Conservation (phyloP, 1,284 basidiomycete genomes). For the Farysia itapuensis region DNA sequence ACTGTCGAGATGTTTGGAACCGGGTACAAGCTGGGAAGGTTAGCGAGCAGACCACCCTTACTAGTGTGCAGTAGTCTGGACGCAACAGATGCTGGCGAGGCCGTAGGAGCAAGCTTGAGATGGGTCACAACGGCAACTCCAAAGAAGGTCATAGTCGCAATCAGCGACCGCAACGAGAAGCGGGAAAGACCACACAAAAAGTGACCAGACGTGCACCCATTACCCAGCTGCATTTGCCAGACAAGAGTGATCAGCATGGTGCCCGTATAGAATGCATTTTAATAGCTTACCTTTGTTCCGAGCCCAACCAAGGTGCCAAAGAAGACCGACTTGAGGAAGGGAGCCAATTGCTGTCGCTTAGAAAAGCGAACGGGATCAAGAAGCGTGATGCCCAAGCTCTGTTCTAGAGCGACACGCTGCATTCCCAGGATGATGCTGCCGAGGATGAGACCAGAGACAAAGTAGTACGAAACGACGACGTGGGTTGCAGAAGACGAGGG, state of each 20-base stretch:
- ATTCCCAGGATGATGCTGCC: conserved; percentile 43
- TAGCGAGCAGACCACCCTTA: background rate
- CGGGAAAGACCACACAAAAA: conserved; percentile 57
- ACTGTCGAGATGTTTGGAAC: conserved; percentile 21
- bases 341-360: background rate
- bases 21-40: conserved; percentile 11
- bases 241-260: no score
- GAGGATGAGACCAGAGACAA: conserved; percentile 42
- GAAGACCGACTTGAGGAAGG: background rate
- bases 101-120: conserved; percentile 6
- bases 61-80: background rate
- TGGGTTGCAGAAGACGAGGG: conserved; percentile 8
- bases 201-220: conserved; percentile 56
- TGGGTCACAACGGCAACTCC: conserved; percentile 50
- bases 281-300: conserved; percentile 56
- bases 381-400: conserved; percentile 28
- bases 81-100: background rate
- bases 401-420: conserved; percentile 22
- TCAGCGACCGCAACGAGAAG: conserved; percentile 46
- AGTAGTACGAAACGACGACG: conserved; percentile 19
- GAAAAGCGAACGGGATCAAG: conserved; percentile 26
- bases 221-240: conserved; percentile 37
- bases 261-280: no score
- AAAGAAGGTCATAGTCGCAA: conserved; percentile 54
- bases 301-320: conserved; percentile 38